These are phyloP conservation scores for Neurospora sp. DNA, from an alignment of 495 filamentous ascomycete species.

Conservation along the genomic window DNA sequence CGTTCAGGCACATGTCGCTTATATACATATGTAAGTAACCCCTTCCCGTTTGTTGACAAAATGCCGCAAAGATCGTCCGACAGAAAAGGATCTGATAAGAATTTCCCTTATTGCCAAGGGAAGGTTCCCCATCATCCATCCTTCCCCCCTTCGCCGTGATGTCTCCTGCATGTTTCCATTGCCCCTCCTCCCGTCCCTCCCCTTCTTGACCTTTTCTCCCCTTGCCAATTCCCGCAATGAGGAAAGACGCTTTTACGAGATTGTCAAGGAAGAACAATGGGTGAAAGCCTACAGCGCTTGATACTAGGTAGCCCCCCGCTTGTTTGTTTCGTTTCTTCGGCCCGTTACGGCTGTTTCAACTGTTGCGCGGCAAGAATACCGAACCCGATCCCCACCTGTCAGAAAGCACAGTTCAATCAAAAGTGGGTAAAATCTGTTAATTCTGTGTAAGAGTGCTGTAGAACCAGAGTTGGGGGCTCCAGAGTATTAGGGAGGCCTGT, in stretches of 20 bases:
- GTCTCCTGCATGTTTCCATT: background rate
- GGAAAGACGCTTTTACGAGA: background rate
- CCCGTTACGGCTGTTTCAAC: background rate
- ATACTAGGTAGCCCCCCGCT: background rate
- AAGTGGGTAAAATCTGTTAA: too few species aligned
- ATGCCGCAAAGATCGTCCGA: conserved; percentile 15
- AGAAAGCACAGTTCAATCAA: too few species aligned
- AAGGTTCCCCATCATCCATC: background rate
- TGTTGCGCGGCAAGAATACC: background rate
- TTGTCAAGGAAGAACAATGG: background rate
- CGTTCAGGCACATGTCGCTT: background rate
- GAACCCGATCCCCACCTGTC: background rate
- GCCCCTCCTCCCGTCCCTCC: background rate
- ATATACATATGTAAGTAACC: background rate
- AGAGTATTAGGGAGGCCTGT: too few species aligned
- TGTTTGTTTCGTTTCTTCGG: background rate
- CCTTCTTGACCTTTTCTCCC: background rate
- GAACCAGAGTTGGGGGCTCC: too few species aligned
- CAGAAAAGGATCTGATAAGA: conserved; percentile 33
- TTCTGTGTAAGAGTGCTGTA: too few species aligned
- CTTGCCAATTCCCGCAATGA: background rate
- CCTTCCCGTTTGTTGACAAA: conserved; percentile 7
- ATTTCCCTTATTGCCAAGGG: conserved; percentile 18
- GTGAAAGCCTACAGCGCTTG: background rate
- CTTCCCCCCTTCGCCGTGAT: background rate